Conservation (phyloP, 2,329 filamentous ascomycete genomes). For the Akanthomyces lecanii region DNA sequence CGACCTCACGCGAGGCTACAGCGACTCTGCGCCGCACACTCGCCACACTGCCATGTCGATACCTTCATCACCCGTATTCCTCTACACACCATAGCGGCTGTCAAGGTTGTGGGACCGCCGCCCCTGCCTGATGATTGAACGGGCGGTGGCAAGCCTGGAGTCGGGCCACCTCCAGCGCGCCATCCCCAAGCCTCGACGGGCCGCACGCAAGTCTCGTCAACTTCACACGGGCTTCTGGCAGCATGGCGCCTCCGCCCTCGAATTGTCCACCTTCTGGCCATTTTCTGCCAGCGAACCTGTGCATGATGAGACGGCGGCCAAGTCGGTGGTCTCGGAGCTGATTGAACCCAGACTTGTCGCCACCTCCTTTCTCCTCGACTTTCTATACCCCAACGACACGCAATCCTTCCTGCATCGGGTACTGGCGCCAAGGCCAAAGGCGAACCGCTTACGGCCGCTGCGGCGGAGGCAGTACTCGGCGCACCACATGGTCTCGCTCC, state of each 20-base stretch:
- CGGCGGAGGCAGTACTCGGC: constrained; percentile 14
- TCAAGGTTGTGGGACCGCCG: background rate
- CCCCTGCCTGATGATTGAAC: constrained; percentile 49
- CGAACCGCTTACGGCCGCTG: constrained; percentile 1
- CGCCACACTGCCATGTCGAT: background rate
- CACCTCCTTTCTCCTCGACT: constrained; percentile 51
- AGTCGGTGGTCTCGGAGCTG: constrained; percentile 19
- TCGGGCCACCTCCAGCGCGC: constrained; percentile 52
- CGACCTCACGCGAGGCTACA: background rate
- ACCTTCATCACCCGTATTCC: background rate
- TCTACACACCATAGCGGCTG: background rate
- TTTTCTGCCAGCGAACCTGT: background rate
- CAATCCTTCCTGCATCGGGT: constrained; percentile 38
- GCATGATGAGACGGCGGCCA: constrained; percentile 22
- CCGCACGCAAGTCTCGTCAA: constrained; percentile 38
- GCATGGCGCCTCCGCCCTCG: constrained; percentile 48
- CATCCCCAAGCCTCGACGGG: constrained; percentile 35
- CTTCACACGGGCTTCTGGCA: constrained; percentile 52
- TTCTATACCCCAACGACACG: constrained; percentile 49
- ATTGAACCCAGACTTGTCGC: constrained; percentile 33
- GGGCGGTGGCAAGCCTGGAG: constrained; percentile 53
- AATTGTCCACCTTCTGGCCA: constrained; percentile 42
- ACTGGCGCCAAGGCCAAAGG: constrained; percentile 6
- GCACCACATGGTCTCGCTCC: constrained; percentile 6
- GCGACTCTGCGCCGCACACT: background rate